phyloP scores from a whole-genome alignment of 2,329 filamentous ascomycete genomes.

The Knufia petricola region DNA sequence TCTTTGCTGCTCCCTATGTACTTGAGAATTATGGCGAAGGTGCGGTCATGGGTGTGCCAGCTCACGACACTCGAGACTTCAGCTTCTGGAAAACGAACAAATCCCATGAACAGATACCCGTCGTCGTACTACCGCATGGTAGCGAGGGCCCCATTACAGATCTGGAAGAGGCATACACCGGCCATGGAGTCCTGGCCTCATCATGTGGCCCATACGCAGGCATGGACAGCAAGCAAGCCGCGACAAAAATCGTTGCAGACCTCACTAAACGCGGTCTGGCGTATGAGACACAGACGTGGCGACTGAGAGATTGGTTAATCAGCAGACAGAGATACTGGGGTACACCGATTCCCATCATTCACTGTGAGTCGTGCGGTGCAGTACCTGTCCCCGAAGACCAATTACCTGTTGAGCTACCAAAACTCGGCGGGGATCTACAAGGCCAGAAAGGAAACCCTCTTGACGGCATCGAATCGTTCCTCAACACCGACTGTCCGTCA shows the following conservation, averaged over 20 bases:
- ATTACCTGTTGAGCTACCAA: constrained; percentile 66
- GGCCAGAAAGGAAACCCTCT: constrained; percentile 68
- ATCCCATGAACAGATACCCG: constrained; percentile 48
- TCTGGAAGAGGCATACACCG: constrained; percentile 45
- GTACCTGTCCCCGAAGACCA: constrained; percentile 69
- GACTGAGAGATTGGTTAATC: constrained; percentile 79
- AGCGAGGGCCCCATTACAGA: constrained; percentile 26
- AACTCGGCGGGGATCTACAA: constrained; percentile 54
- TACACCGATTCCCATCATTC: constrained; percentile 77
- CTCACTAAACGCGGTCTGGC: constrained; percentile 48
- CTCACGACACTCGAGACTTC: constrained; percentile 69
- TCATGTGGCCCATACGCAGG: constrained; percentile 57
- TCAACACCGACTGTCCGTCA: constrained; percentile 62
- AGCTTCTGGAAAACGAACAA: constrained; percentile 67
- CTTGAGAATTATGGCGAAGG: constrained; percentile 77
- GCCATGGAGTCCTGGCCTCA: constrained; percentile 58
- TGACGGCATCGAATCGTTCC: constrained; percentile 61
- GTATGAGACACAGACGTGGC: constrained; percentile 61
- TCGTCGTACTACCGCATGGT: constrained; percentile 46
- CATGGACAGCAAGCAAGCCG: constrained; percentile 54
- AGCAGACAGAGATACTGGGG: constrained; percentile 93
- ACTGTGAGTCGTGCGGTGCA: constrained; percentile 65
- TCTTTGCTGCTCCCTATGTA: constrained; percentile 79
- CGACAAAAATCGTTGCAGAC: constrained; percentile 47
- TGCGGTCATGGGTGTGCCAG: constrained; percentile 86